Evolutionary conservation across 176 grass and related monocot genomes (phyloP), one percentile per base, ranked within the genome.

Genomic region (Oryza rufipogon): DNA sequence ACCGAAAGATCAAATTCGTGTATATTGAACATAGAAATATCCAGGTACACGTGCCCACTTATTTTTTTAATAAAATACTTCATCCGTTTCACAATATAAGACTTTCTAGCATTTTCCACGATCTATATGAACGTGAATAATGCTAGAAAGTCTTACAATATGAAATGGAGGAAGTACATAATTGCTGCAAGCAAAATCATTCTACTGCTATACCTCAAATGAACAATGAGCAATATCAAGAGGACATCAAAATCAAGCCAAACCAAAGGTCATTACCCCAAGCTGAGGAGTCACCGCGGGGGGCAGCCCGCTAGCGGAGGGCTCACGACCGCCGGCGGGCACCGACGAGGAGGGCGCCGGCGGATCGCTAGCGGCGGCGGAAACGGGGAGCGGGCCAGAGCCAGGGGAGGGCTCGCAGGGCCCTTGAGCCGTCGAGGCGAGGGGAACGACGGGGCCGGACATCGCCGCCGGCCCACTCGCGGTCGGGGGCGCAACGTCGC

Each of bases 401-500:
- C 48, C 48, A 15, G 52, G 52, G 52, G 52, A 75, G 73, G 46
- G 34, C 34, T 36, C 34, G 34, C 34, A 5, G 34, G 34, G 73
- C 16, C 48, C 28, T 19, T 56, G 73, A 33, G 47, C 73, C 26
- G 47, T 47, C 47, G 28, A 17, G 47, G 48, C 15, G 46, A 33
- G 2, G 73, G 73, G 73, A 20, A 54, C 73, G 73, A 54, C 73
- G 73, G 48, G 23, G 28, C 15, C 48, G 25, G 48, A 75, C 73
- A 75, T 75, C 48, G 1, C 8, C 26, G 19, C 48, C 25, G 8
- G 17, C 73, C 5, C 47, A 30, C 15, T 56, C 73, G 48, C 46
- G 73, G 11, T 9, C 26, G 28, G 48, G 48, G 11, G 36, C 47
- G 48, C 48, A 54, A 75, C 11, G 47, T 47, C 17, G 47, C 47